Evolutionary conservation across 139 green algal species (phyloP).

Genomic region (Nannochloris sp.): DNA sequence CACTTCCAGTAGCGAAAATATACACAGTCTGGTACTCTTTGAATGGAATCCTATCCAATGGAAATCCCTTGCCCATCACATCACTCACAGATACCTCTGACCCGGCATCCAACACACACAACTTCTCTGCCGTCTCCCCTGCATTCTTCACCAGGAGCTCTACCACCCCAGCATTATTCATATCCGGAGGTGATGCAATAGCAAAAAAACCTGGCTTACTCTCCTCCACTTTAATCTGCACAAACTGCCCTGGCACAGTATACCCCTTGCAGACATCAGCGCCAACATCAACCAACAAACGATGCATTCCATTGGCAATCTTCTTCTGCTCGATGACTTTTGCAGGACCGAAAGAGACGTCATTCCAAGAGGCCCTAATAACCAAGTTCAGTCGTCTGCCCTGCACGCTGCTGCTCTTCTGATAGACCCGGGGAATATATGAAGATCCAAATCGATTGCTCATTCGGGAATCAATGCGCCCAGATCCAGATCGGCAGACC

Average conservation of each 20-base stretch:
- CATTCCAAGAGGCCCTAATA: not conserved
- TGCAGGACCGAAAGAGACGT: not conserved
- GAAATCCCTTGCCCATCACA: constrained; percentile 81
- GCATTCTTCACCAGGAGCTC: constrained; percentile 62
- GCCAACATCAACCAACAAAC: constrained; percentile 53
- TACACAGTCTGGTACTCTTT: constrained; percentile 47
- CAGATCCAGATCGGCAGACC: not conserved
- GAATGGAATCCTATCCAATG: constrained; percentile 61
- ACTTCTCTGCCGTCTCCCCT: constrained; percentile 44
- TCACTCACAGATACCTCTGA: constrained; percentile 29
- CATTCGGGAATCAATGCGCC: not conserved
- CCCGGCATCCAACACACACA: constrained; percentile 23
- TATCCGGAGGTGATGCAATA: constrained; percentile 70
- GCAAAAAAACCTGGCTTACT: constrained; percentile 83
- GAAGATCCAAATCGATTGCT: not conserved
- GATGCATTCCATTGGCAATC: constrained; percentile 36
- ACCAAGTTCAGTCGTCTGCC: not conserved
- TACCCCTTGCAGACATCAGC: constrained; percentile 43
- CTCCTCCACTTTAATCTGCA: constrained; percentile 51
- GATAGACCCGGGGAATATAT: too few relatives aligned
- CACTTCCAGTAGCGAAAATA: constrained; percentile 67
- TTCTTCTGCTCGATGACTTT: constrained; percentile 5
- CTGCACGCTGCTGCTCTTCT: not conserved
- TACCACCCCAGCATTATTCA: constrained; percentile 29
- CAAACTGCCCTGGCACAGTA: constrained; percentile 75